Percentiles rank a stretch among this genome's conserved stretches.
Conservation (phyloP, 345 rosid genomes). For the Clarkia xantiana region DNA sequence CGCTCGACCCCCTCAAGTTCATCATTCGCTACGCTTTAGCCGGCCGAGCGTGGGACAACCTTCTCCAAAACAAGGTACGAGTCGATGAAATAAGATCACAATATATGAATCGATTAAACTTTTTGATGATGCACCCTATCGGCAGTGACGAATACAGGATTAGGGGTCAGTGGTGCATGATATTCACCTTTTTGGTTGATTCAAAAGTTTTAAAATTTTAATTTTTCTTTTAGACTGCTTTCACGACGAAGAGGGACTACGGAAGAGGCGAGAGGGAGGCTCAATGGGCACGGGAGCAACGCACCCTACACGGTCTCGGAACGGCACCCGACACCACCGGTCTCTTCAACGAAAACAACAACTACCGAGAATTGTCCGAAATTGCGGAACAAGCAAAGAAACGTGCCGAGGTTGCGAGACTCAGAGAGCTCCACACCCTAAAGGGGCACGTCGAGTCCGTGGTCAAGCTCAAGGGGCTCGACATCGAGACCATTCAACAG, state of each 20-base stretch:
- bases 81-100: too few relatives aligned
- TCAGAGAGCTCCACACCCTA: conserved; percentile 78
- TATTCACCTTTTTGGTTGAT: too few relatives aligned
- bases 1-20: conserved; percentile 70
- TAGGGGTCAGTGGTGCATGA: too few relatives aligned
- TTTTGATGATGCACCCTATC: too few relatives aligned
- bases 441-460: conserved; percentile 93
- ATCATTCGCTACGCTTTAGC: conserved; percentile 47
- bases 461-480: conserved; percentile 85
- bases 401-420: conserved; percentile 88
- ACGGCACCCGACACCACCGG: conserved; percentile 28
- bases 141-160: too few relatives aligned
- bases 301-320: conserved; percentile 70
- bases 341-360: conserved; percentile 41
- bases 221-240: conserved; percentile 48
- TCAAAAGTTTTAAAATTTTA: too few relatives aligned
- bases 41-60: conserved; percentile 75
- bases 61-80: conserved; percentile 77
- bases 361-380: conserved; percentile 57
- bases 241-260: conserved; percentile 76
- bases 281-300: conserved; percentile 81
- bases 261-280: conserved; percentile 83
- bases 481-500: conserved; percentile 76
- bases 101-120: too few relatives aligned
- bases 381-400: conserved; percentile 86